These are phyloP conservation scores for Huntiella savannae DNA, from an alignment of 2,329 filamentous ascomycete species.

Conservation along the genomic window DNA sequence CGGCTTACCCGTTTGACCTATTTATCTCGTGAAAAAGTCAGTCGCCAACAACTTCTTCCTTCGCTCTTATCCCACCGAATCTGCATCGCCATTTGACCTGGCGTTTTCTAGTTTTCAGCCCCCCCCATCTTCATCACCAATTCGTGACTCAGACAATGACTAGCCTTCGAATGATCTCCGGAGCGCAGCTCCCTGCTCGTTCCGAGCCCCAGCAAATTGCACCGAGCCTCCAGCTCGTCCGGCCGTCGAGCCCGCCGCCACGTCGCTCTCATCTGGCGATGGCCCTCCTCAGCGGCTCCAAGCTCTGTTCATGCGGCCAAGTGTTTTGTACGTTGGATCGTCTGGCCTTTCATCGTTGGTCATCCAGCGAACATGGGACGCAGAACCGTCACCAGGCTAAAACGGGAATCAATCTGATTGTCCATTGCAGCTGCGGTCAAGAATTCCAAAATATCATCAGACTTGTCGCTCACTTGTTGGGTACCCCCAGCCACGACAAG, in stretches of 20 bases:
- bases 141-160: too few relatives aligned
- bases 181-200: too few relatives aligned
- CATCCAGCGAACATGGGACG: background rate
- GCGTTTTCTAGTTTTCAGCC: too few relatives aligned
- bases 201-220: background rate
- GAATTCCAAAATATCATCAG: background rate
- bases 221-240: background rate
- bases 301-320: background rate
- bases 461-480: background rate
- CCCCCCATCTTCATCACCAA: too few relatives aligned
- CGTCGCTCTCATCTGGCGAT: background rate
- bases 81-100: too few relatives aligned
- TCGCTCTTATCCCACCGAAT: too few relatives aligned
- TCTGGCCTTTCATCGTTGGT: background rate
- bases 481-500: background rate
- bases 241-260: background rate
- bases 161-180: too few relatives aligned
- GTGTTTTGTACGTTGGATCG: background rate
- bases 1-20: too few relatives aligned
- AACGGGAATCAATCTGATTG: background rate
- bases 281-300: background rate
- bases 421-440: conserved; percentile 1
- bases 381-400: background rate
- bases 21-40: too few relatives aligned
- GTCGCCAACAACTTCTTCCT: too few relatives aligned